Conservation (phyloP, 192 early-diverging fungal species). For the Blastocladiella britannica region DNA sequence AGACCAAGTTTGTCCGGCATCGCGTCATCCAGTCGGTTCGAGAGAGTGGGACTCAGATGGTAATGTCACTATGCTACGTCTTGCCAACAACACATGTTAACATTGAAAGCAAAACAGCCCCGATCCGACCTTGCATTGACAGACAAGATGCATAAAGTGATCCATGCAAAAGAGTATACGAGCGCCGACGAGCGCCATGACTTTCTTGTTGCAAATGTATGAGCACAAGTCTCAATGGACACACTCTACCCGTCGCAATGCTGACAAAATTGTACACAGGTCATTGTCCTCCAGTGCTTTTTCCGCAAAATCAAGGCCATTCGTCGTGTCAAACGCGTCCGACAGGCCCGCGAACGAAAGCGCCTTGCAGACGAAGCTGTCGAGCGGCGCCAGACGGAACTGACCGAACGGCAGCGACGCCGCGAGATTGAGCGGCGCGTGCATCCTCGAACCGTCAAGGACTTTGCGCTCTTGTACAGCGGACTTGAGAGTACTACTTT, state of each 20-base stretch:
- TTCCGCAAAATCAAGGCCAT: slow-evolving; percentile 18
- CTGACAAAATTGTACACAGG: slow-evolving; percentile 13
- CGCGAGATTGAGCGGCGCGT: slow-evolving; percentile 27
- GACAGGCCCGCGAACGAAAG: slow-evolving; percentile 11
- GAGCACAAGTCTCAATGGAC: too few species aligned
- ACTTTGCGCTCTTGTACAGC: slow-evolving; percentile 36
- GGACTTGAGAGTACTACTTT: slow-evolving; percentile 25
- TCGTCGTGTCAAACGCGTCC: slow-evolving; percentile 11
- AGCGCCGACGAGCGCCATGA: slow-evolving; percentile 18
- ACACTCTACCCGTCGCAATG: not conserved
- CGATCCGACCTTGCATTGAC: too few species aligned
- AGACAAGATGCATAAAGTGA: too few species aligned
- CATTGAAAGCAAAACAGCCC: too few species aligned
- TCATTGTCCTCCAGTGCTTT: slow-evolving; percentile 31
- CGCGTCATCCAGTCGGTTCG: slow-evolving; percentile 13
- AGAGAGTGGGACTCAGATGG: slow-evolving; percentile 33
- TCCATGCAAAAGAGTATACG: slow-evolving; percentile 17
- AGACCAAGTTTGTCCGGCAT: slow-evolving; percentile 25
- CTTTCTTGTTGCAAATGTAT: too few species aligned
- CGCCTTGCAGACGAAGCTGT: slow-evolving; percentile 15
- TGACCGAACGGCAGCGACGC: slow-evolving; percentile 21
- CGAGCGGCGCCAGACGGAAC: slow-evolving; percentile 13
- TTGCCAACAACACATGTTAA: too few species aligned
- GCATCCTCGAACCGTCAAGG: slow-evolving; percentile 27
- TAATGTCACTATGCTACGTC: slow-evolving; percentile 6